Evolutionary conservation across 495 filamentous ascomycete species (phyloP), one percentile per base, ranked within the genome.

Genomic region (Cercophora samala): DNA sequence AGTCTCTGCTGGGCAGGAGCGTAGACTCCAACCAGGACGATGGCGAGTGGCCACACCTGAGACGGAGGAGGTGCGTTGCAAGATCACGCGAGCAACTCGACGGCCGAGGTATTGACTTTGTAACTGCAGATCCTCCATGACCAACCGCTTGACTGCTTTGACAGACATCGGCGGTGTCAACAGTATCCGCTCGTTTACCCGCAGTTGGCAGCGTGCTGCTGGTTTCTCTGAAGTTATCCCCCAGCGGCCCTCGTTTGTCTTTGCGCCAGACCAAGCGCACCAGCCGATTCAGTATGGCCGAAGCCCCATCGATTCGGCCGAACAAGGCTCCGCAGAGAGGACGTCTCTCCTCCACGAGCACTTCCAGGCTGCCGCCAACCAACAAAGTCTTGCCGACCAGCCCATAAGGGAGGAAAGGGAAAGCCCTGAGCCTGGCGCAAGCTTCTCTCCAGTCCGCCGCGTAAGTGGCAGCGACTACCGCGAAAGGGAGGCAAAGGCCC

Each of bases 131-230:
- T 90, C 90, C 3, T 96, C 93, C 19, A 82, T 95, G 70, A 91
- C 91, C 54, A 82, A 90, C 73, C 87, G 89, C 46, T 76, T 93
- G 46, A 79, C 85, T 55, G 81, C 84, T 55, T 68, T 97, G 24
- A 83, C 90, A 67, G 88, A 96, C 62, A 91, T 89, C 15, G 95
- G 95, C 53, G 95, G 95, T 29, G 89, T 92, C 60, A 99, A 99
- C 76, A 95, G 91, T 74, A 88, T 98, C 70, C 89, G 96, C 70
- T 97, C 93, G 72, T 99, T 99, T 75, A 91, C 95, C 59, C 87
- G 91, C 58, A 96, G 91, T 69, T 98, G 94, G 93, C 92, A 92
- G 73, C 87, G 95, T 72, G 95, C 95, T 42, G 93, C 94, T 4
- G 88, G 85, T 42, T 99, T 97, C 81, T 83, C 85, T 25, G 94